Percentiles rank a stretch among this genome's conserved stretches.
These are phyloP conservation scores for Plasmodium inui DNA, from an alignment of 169 alveolate genomes.

Conservation along the genomic window DNA sequence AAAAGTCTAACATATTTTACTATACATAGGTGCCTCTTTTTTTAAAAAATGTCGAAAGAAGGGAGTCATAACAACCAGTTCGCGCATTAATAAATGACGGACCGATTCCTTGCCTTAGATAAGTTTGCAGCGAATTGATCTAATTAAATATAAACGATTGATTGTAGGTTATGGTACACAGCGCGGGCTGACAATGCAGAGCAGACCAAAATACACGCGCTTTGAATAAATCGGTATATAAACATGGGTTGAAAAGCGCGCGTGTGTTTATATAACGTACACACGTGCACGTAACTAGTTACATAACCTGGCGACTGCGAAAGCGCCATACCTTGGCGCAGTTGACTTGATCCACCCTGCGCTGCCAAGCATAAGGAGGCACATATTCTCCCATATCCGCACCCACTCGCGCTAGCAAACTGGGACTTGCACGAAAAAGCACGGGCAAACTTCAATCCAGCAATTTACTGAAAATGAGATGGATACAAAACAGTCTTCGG, in stretches of 20 bases:
- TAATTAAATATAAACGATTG: neutral
- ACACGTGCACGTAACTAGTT: neutral
- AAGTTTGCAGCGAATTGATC: neutral
- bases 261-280: neutral
- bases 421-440: neutral
- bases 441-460: neutral
- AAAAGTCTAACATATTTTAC: constrained; percentile 3
- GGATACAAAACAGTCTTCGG: constrained; percentile 86
- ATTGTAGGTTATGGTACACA: neutral
- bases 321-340: neutral
- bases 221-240: neutral
- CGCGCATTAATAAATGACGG: neutral
- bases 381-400: neutral
- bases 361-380: neutral
- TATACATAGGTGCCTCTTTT: neutral
- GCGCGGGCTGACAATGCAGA: neutral
- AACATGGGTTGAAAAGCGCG: neutral
- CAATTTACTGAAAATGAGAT: constrained; percentile 83
- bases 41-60: neutral
- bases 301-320: neutral
- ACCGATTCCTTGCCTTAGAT: neutral
- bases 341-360: neutral
- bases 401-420: neutral
- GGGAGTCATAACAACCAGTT: neutral
- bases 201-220: neutral